Base-by-base conservation (phyloP, 495 filamentous ascomycete genomes). In the Hyaloscypha bicolor region DNA sequence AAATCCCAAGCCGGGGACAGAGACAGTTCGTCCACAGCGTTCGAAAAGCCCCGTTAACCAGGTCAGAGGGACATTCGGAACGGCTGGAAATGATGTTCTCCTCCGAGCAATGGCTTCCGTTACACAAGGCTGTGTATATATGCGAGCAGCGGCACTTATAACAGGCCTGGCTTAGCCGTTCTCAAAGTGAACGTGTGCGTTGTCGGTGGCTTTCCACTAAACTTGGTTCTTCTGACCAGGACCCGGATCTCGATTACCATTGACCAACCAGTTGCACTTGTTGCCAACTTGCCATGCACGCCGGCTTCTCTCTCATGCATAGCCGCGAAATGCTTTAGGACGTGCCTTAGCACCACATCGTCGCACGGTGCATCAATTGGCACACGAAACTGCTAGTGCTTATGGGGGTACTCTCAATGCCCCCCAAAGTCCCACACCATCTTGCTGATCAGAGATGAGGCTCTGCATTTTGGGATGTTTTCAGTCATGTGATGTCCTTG, bases 371-470 rank as follows among this genome's bases (percentile, higher is more conserved):
- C 48, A 63, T 30, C 22, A 12, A 29, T 29, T 33, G 48, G 35
- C 62, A 64, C 62, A 56, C 32, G 62, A 64, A 64, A 64, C 62
- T 35, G 22, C 22, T 63, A 63, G 48, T 63, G 61, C 53, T 56
- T 1, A 56, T 31, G 21, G 53, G 53, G 21, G 22, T 56, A 31
- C 53, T 29, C 53, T 48, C 42, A 4, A 48, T 48, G 35, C 42
- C 42, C 42, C 42, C 42, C 42, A 48, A 48, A 48, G 11, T 16
- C 16, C 42, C 42, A 48, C 42, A 19, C 42, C 9, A 48, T 16
- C 16, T 48, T 19, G 42, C 16, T 19, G 11, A 48, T 48, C 42
- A 48, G 9, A 48, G 9, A 32, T 32, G 56, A 60, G 56, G 56
- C 56, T 59, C 56, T 59, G 19, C 30, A 37, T 59, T 16, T 59